Conservation (phyloP, 2,329 filamentous ascomycete species). For the Sporothrix curviconia region DNA sequence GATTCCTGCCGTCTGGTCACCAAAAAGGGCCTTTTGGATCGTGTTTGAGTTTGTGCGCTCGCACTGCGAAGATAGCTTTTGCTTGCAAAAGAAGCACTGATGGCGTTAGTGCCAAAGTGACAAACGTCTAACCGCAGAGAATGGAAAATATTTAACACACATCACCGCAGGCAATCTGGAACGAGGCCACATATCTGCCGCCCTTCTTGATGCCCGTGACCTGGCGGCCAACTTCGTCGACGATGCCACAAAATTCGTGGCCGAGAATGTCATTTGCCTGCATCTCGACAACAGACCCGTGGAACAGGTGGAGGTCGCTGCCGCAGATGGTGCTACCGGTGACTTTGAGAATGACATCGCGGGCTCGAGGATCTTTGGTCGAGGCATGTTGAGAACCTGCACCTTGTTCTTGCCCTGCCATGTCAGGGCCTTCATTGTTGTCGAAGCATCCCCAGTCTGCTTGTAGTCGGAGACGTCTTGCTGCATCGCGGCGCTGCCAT, state of each 20-base stretch:
- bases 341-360: conserved; percentile 74
- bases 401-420: conserved; percentile 82
- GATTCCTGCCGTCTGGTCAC: conserved; percentile 65
- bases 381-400: conserved; percentile 61
- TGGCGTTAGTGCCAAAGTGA: background rate
- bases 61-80: conserved; percentile 73
- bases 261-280: conserved; percentile 61
- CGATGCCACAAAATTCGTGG: conserved; percentile 53
- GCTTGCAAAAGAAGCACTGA: conserved; percentile 64
- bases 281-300: conserved; percentile 51
- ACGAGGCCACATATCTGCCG: conserved; percentile 72
- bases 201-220: conserved; percentile 51
- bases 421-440: conserved; percentile 71
- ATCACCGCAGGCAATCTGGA: conserved; percentile 69
- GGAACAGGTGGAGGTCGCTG: conserved; percentile 52
- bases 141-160: conserved; percentile 12
- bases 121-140: too few species aligned
- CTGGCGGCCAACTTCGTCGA: conserved; percentile 47
- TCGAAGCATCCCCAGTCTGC: conserved; percentile 37
- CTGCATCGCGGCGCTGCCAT: conserved; percentile 35
- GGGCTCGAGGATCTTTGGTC: conserved; percentile 66
- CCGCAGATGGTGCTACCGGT: conserved; percentile 57
- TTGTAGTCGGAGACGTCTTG: conserved; percentile 65
- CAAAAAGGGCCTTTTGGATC: conserved; percentile 68
- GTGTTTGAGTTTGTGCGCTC: conserved; percentile 72